Evolutionary conservation across 2,329 filamentous ascomycete species (phyloP).

Genomic region (Clarireedia paspali): DNA sequence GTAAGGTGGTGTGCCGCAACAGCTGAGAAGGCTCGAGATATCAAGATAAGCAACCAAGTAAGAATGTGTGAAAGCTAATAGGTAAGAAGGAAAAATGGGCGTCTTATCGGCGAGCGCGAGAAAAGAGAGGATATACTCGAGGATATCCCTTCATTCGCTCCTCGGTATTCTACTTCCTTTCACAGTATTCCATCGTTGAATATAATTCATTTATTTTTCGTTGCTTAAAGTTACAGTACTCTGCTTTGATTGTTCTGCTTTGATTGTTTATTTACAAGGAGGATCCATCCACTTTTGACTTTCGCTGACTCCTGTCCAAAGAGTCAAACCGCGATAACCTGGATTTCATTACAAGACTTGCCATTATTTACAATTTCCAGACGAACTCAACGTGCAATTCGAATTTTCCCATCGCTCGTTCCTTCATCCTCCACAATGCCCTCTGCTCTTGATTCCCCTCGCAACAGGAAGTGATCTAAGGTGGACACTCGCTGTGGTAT

Average conservation of each 20-base stretch:
- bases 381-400: no score
- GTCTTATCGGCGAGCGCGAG: neutral
- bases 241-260: neutral
- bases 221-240: no score
- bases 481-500: neutral
- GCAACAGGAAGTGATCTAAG: neutral
- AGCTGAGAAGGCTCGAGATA: no score
- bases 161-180: neutral
- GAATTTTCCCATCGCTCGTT: no score
- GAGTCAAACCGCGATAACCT: constrained; percentile 1
- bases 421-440: no score
- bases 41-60: neutral
- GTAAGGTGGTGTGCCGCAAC: no score
- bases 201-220: neutral
- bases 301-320: no score
- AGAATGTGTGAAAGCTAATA: neutral
- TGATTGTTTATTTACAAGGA: neutral
- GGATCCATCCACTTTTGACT: constrained; percentile 2
- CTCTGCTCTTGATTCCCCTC: neutral
- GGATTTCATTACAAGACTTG: neutral
- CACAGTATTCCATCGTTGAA: neutral
- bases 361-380: neutral
- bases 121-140: neutral
- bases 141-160: neutral
- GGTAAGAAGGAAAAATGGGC: neutral